Evolutionary conservation across 129 eudicot species (phyloP).

Genomic region (Solidago caesia): DNA sequence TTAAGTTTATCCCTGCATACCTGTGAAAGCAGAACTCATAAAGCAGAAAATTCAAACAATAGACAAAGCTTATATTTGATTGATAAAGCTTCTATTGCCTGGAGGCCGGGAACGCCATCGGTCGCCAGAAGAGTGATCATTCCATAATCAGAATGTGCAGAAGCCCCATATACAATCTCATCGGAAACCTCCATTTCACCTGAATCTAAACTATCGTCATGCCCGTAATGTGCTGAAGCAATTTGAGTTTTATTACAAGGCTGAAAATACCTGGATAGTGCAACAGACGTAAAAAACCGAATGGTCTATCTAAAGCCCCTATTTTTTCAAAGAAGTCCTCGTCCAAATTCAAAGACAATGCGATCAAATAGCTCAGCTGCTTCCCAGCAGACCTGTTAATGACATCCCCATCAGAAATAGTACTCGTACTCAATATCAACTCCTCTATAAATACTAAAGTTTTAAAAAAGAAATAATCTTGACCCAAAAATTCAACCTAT

Average conservation of each 20-base stretch:
- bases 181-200: constrained; percentile 42
- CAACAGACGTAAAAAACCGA: constrained; percentile 52
- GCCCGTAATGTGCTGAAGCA: background rate
- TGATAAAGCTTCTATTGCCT: constrained; percentile 41
- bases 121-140: constrained; percentile 79
- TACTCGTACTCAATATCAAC: background rate
- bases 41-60: background rate
- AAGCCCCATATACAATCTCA: constrained; percentile 68
- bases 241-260: constrained; percentile 10
- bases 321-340: constrained; percentile 53
- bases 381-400: constrained; percentile 53
- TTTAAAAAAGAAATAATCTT: background rate
- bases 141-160: constrained; percentile 91
- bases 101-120: constrained; percentile 83
- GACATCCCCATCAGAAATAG: background rate
- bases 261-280: constrained; percentile 69
- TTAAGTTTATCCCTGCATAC: constrained; percentile 69
- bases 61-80: background rate
- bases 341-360: constrained; percentile 65
- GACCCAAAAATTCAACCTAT: background rate
- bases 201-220: constrained; percentile 10
- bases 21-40: constrained; percentile 32
- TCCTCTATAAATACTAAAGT: too few species aligned
- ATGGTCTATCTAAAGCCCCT: constrained; percentile 50
- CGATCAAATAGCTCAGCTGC: constrained; percentile 51